A percentile compares a stretch with the other conserved stretches of the same genome.
Evolutionary conservation across 345 rosid genomes (phyloP).

Genomic region (Brassica cretica): DNA sequence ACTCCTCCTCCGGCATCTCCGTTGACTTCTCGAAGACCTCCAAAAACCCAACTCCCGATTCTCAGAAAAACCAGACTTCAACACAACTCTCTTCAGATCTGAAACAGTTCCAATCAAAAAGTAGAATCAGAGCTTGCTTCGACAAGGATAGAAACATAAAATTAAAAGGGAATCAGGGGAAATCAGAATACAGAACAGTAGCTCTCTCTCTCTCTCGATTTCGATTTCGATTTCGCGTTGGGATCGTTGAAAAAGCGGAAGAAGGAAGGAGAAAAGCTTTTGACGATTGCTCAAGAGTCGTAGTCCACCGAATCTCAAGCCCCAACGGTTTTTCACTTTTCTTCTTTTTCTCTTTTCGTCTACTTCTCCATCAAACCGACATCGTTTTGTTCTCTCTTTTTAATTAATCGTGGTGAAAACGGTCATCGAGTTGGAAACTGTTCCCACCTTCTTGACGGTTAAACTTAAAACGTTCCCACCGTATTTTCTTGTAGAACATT

Average conservation of each 20-base stretch:
- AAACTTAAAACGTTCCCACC: background rate
- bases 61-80: conserved; percentile 21
- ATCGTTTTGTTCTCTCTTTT: background rate
- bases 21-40: conserved; percentile 29
- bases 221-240: background rate
- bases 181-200: conserved; percentile 19
- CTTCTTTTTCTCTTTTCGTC: background rate
- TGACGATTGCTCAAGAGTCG: conserved; percentile 20
- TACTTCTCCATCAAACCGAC: background rate
- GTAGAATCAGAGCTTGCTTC: conserved; percentile 33
- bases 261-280: conserved; percentile 3
- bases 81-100: conserved; percentile 36
- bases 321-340: background rate
- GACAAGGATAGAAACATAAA: background rate
- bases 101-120: conserved; percentile 9
- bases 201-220: background rate
- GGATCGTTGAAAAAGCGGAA: conserved; percentile 16
- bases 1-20: conserved; percentile 84
- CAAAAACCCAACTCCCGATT: conserved; percentile 29
- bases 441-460: background rate
- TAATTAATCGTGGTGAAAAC: background rate
- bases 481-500: no score
- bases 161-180: background rate
- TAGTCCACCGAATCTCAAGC: conserved; percentile 23
- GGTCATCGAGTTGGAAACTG: background rate